Percentiles rank a stretch among this genome's conserved stretches.
These are phyloP conservation scores for Kuraishia capsulata DNA, from an alignment of 805 yeast genomes.

Conservation along the genomic window DNA sequence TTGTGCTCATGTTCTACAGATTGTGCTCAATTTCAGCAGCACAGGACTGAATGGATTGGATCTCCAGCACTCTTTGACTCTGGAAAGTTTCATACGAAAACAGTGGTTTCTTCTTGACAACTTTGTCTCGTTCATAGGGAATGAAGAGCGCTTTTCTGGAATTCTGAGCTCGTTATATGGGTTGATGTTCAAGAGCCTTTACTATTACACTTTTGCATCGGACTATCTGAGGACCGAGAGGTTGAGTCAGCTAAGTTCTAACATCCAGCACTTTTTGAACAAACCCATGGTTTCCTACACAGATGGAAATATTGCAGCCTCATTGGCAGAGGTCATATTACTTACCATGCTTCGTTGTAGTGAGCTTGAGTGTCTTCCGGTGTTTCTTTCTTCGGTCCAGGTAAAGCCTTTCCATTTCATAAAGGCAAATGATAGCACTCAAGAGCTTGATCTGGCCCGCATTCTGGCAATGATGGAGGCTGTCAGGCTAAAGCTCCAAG, in stretches of 20 bases:
- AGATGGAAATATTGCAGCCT: not conserved
- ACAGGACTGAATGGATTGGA: conserved; percentile 2
- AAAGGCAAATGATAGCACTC: too few species aligned
- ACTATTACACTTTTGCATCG: not conserved
- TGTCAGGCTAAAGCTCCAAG: too few species aligned
- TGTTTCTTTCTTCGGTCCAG: too few species aligned
- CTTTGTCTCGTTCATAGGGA: conserved; percentile 22
- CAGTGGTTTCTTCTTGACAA: not conserved
- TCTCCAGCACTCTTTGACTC: not conserved
- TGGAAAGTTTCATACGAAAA: conserved; percentile 1
- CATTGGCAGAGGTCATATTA: not conserved
- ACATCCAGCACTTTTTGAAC: not conserved
- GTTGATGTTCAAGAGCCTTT: not conserved
- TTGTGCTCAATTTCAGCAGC: not conserved
- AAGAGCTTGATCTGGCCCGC: too few species aligned
- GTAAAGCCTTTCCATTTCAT: too few species aligned
- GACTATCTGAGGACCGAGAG: not conserved
- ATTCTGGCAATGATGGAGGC: too few species aligned
- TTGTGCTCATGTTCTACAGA: conserved; percentile 1
- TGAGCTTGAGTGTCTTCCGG: not conserved
- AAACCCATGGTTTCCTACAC: not conserved
- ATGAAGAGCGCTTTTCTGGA: not conserved
- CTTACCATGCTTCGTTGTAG: not conserved
- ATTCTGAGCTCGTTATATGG: not conserved
- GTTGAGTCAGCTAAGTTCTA: not conserved